Evolutionary conservation across 345 rosid genomes (phyloP), one percentile per base, ranked within the genome.

Genomic region (Euphorbia lathyris): DNA sequence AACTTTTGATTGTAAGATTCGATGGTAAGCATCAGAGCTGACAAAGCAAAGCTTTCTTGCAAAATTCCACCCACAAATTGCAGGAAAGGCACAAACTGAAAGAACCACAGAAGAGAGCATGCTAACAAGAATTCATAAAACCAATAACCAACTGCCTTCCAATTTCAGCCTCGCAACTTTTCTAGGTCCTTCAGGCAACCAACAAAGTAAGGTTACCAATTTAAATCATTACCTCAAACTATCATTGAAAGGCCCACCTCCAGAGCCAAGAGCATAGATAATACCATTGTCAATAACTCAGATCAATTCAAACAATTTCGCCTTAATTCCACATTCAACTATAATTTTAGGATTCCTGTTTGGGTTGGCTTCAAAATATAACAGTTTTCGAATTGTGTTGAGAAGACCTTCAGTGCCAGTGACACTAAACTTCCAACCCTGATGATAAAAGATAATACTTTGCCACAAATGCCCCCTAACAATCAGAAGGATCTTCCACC

Each of bases 121-220:
- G 65, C 72, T 53, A 25, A 30, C 72, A 53, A 74, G 40, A 80
- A 19, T 53, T 47, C 38, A 61, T 32, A 26, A 50, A 56, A 69
- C 47, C 72, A 65, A 71, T 34, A 62, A 67, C 57, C 53, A 68
- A 47, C 67, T 27, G 71, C 59, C 47, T 63, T 66, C 42, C 30
- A 50, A 63, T 60, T 27, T 65, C 53, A 68, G 42, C 51, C 38
- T 51, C 74, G 68, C 70, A 61, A 55, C 67, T 74, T 76, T 36
- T 34, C 43, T 73, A 65, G 47, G 34, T 38, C 77, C 82, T 67
- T 79, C 71, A 63, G 16, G 40, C 58, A 36, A 69, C 43, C 66
- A 67, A 43, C 9, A 69, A 47, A 47, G 64, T 0, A 62, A 29
- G 17, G 56, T 58, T 42, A 38, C 16, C 52, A 66, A 66, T 57